These are phyloP conservation scores for Apophysomyces sp. DNA, from an alignment of 371 early-diverging fungal genomes.

Conservation along the genomic window DNA sequence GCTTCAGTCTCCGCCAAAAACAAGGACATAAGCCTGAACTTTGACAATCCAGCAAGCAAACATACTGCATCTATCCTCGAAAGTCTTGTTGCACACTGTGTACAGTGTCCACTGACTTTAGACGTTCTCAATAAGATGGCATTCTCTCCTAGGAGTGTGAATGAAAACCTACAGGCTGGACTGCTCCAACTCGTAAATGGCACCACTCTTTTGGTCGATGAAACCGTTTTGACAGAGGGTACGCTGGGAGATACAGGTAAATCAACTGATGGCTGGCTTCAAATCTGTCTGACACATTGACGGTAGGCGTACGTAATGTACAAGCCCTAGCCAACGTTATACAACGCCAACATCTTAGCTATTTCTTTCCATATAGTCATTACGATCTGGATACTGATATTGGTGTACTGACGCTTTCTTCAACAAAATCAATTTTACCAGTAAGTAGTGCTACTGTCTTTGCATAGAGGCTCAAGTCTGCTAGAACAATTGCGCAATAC, in stretches of 20 bases:
- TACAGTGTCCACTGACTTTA: slow-evolving; percentile 51
- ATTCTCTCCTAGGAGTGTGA: slow-evolving; percentile 54
- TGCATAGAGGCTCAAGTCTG: neutral
- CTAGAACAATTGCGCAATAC: slow-evolving; percentile 51
- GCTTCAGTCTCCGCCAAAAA: slow-evolving; percentile 1
- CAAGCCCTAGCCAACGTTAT: slow-evolving; percentile 56
- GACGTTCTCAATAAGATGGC: slow-evolving; percentile 44
- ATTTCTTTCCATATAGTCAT: slow-evolving; percentile 61
- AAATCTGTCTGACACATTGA: neutral
- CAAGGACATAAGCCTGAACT: neutral
- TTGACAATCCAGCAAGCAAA: slow-evolving; percentile 17
- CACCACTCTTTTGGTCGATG: slow-evolving; percentile 58
- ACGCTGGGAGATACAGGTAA: slow-evolving; percentile 55
- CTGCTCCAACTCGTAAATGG: slow-evolving; percentile 58
- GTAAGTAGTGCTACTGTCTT: slow-evolving; percentile 29
- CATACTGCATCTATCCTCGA: slow-evolving; percentile 22
- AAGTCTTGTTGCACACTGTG: slow-evolving; percentile 44
- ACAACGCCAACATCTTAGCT: slow-evolving; percentile 52
- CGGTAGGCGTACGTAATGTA: slow-evolving; percentile 59
- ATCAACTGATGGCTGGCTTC: neutral
- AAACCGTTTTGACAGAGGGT: slow-evolving; percentile 64
- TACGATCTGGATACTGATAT: slow-evolving; percentile 64
- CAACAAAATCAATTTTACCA: slow-evolving; percentile 57
- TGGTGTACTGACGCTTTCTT: slow-evolving; percentile 48
- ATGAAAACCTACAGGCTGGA: slow-evolving; percentile 55